phyloP scores from a whole-genome alignment of 306 rosid genomes.

The Sphenostylis stenocarpa region DNA sequence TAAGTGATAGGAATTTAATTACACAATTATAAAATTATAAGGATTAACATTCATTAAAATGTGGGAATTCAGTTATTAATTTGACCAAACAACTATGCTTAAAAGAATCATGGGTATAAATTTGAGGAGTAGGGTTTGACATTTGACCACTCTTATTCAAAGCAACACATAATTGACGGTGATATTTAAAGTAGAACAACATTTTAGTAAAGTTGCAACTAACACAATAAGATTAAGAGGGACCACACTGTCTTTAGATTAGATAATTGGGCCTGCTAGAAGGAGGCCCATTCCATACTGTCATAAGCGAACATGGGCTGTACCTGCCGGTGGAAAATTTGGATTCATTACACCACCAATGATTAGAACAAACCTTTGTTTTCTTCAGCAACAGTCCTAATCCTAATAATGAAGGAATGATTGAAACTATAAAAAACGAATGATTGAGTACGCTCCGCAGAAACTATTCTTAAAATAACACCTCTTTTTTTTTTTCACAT shows the following conservation, averaged over 20 bases:
- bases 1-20: too few relatives aligned
- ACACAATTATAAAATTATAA: too few relatives aligned
- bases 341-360: slow-evolving; percentile 6
- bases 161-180: background rate
- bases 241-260: background rate
- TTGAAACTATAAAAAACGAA: background rate
- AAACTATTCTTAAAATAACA: background rate
- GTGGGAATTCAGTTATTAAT: background rate
- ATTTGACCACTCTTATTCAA: background rate
- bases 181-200: background rate
- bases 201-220: background rate
- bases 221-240: background rate
- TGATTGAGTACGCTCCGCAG: background rate
- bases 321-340: slow-evolving; percentile 40
- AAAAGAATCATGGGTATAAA: background rate
- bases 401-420: slow-evolving; percentile 32
- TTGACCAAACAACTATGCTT: background rate
- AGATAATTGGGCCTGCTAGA: background rate
- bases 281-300: background rate
- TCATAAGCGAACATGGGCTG: slow-evolving; percentile 41
- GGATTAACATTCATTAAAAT: too few relatives aligned
- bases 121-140: background rate
- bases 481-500: background rate
- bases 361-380: background rate
- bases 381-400: background rate